These are phyloP conservation scores for Chiua virens DNA, from an alignment of 768 basidiomycete genomes.

Conservation along the genomic window DNA sequence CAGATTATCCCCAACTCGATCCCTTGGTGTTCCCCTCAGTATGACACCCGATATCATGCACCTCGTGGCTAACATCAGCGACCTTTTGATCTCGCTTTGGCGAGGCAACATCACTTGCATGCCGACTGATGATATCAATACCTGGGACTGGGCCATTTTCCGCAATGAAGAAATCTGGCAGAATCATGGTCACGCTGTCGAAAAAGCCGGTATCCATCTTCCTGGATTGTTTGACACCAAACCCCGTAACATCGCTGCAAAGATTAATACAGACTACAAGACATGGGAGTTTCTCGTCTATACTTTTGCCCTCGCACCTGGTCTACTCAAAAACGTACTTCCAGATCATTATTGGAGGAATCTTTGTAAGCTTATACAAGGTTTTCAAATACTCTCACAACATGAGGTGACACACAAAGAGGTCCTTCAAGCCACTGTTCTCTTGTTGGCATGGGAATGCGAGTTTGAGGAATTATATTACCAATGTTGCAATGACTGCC, in stretches of 20 bases:
- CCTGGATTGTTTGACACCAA: slow-evolving; percentile 5
- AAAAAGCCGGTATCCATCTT: not conserved
- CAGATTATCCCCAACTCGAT: not conserved
- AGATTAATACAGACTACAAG: slow-evolving; percentile 30
- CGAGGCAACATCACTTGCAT: not conserved
- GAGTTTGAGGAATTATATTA: not conserved
- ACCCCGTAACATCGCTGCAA: slow-evolving; percentile 25
- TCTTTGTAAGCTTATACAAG: too few relatives aligned
- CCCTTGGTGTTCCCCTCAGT: not conserved
- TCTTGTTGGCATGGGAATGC: not conserved
- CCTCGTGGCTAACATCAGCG: not conserved
- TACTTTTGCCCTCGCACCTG: slow-evolving; percentile 19
- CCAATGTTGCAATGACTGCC: not conserved
- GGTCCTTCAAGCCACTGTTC: not conserved
- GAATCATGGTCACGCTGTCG: not conserved
- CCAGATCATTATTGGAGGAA: slow-evolving; percentile 14
- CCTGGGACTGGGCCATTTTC: slow-evolving; percentile 1
- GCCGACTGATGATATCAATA: not conserved
- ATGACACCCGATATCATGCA: slow-evolving; percentile 10
- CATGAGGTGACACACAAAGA: slow-evolving; percentile 1
- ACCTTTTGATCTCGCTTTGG: not conserved
- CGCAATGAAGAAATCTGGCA: not conserved
- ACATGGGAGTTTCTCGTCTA: slow-evolving; percentile 26
- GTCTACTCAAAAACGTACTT: slow-evolving; percentile 16
- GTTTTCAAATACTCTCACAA: slow-evolving; percentile 5